Base-by-base conservation (phyloP, 257 asterid species). In the Capsicum rhomboideum region DNA sequence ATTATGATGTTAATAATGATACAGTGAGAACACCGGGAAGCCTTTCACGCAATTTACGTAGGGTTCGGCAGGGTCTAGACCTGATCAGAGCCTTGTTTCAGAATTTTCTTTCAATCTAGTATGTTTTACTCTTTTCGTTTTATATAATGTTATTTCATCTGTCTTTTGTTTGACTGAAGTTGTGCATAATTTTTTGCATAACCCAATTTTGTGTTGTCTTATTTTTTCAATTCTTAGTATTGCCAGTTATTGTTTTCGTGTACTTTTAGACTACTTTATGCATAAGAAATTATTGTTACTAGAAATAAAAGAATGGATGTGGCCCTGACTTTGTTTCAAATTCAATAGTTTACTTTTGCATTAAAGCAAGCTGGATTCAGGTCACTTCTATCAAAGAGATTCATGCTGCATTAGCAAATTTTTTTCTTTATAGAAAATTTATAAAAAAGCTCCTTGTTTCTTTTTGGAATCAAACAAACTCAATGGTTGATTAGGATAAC, bases 21-120 rank as follows among this genome's bases (percentile, higher is more conserved):
- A 89, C 95, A 0, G 99, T 97, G 85, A 97, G 86, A 88, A 85
- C 93, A 66, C 91, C 91, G 11, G 98, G 98, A 78, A 97, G 99
- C 86, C 95, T 90, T 52, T 93, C 99, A 0, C 97, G 98, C 18
- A 93, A 95, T 86, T 83, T 97, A 85, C 95, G 99, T 52, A 91
- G 99, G 89, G 98, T 97, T 31, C 91, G 99, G 87, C 99, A 95
- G 90, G 99, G 99, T 56, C 98, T 97, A 74, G 97, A 95, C 90
- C 98, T 97, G 58, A 90, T 97, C 83, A 91, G 98, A 87, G 97
- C 91, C 71, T 83, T 95, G 50, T 95, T 97, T 89, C 93, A 90
- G 64, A 97, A 97, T 85, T 97, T 95, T 82, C 69, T 94, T 89
- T 90, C 99, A 69, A 82, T 95, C 59, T 89, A 89, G 99, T 97